Conservation (phyloP, 2,329 filamentous ascomycete genomes). For the Hymenotorrendiella dingleyae region DNA sequence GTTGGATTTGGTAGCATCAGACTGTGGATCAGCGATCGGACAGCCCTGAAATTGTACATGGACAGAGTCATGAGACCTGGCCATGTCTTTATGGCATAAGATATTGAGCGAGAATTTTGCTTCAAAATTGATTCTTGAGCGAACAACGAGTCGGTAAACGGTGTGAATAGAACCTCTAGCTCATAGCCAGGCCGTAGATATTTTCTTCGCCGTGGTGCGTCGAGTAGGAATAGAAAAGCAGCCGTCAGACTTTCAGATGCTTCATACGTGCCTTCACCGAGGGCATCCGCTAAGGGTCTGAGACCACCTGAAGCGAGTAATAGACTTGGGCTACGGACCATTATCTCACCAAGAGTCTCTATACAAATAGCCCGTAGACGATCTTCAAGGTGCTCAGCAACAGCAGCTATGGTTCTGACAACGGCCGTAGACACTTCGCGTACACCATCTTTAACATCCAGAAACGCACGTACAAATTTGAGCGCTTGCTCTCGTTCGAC, state of each 20-base stretch:
- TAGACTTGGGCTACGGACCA: slow-evolving; percentile 77
- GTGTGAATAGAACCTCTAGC: slow-evolving; percentile 81
- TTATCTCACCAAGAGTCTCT: slow-evolving; percentile 85
- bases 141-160: slow-evolving; percentile 77
- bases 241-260: slow-evolving; percentile 83
- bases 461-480: slow-evolving; percentile 90
- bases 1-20: slow-evolving; percentile 51
- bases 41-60: slow-evolving; percentile 80
- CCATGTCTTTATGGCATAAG: slow-evolving; percentile 89
- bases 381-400: slow-evolving; percentile 68
- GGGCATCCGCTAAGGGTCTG: slow-evolving; percentile 79
- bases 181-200: slow-evolving; percentile 86
- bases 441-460: slow-evolving; percentile 91
- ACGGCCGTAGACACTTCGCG: slow-evolving; percentile 81
- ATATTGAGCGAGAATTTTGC: slow-evolving; percentile 86
- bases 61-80: slow-evolving; percentile 82
- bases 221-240: slow-evolving; percentile 85
- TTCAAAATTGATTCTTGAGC: slow-evolving; percentile 61
- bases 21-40: slow-evolving; percentile 69
- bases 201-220: slow-evolving; percentile 72
- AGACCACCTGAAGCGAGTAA: slow-evolving; percentile 80
- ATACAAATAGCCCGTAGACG: slow-evolving; percentile 84
- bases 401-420: slow-evolving; percentile 81
- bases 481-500: slow-evolving; percentile 94
- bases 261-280: slow-evolving; percentile 86